Base-by-base conservation (phyloP, 768 basidiomycete species). In the Lyophyllum semitale region DNA sequence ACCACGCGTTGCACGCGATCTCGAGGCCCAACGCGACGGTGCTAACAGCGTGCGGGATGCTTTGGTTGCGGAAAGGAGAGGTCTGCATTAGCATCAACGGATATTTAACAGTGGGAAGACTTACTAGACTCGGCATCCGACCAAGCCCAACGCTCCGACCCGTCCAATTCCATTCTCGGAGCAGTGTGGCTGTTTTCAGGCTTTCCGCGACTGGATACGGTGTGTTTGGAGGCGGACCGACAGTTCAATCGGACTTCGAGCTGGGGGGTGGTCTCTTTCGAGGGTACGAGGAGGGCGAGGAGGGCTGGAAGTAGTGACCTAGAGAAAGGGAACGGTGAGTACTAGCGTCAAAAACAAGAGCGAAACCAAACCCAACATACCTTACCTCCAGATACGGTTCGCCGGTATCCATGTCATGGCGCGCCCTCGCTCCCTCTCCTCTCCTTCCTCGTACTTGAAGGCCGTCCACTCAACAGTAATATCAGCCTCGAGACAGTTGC, bases 1-100 rank as follows among this genome's bases (percentile, higher is more conserved):
- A 84, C 85, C 86, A 90, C 0, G 82, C 79, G 46, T 83, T 82
- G 51, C 79, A 77, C 7, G 81, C 71, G 48, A 89, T 79, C 1
- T 89, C 89, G 17, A 90, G 74, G 0, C 84, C 88, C 0, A 87
- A 84, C 6, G 83, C 73, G 15, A 85, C 70, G 32, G 81, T 82
- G 23, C 82, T 84, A 0, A 83, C 70, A 0, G 84, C 83, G 22
- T 70, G 29, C 71, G 71, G 1, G 63, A 66, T 12, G 49, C 58
- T 23, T 59, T 45, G 2, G 61, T 48, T 13, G 59, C 61, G 50
- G 17, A 1, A 2, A 55, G 42, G 18, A 43, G 4, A 58, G 47
- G 13, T 30, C 13, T 5, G 11, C 4, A 20, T 32, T 17, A 13
- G 41, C 15, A 32, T 18, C 37, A 9, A 5, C n/a, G 7, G 37